Percentiles rank a stretch among this genome's conserved stretches.
These are phyloP conservation scores for Aspergillus thermomutatus DNA, from an alignment of 2,329 filamentous ascomycete species.

Conservation along the genomic window DNA sequence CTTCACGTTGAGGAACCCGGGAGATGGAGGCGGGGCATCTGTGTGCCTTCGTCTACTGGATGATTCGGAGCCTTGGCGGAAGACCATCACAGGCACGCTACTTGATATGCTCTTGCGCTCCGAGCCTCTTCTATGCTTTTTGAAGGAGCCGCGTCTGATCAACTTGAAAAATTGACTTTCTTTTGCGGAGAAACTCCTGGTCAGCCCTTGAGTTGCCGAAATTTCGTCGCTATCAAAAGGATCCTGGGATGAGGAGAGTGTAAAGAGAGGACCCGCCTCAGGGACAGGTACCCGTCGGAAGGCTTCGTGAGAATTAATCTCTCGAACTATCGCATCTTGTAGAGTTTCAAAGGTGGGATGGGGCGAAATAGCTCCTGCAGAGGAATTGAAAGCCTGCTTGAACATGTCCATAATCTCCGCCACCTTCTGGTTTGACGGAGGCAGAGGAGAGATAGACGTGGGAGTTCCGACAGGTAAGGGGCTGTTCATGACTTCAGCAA, in stretches of 20 bases:
- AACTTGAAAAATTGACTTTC: constrained; percentile 30
- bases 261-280: constrained; percentile 30
- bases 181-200: constrained; percentile 26
- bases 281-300: constrained; percentile 35
- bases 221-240: constrained; percentile 18
- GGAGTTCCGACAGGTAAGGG: constrained; percentile 31
- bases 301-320: constrained; percentile 44
- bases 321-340: constrained; percentile 42
- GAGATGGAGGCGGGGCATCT: constrained; percentile 37
- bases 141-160: constrained; percentile 31
- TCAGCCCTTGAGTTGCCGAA: constrained; percentile 12
- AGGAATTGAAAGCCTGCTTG: constrained; percentile 32
- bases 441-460: constrained; percentile 19
- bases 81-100: constrained; percentile 19
- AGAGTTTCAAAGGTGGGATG: constrained; percentile 40
- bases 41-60: constrained; percentile 36
- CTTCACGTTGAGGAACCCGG: constrained; percentile 25
- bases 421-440: constrained; percentile 30
- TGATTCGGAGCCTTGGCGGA: constrained; percentile 18
- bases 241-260: constrained; percentile 25
- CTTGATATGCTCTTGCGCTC: constrained; percentile 32
- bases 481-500: constrained; percentile 42
- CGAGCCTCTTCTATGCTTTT: constrained; percentile 23
- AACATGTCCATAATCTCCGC: constrained; percentile 43
- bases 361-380: constrained; percentile 25